Evolutionary conservation across 2,329 filamentous ascomycete genomes (phyloP), one percentile per base, ranked within the genome.

Genomic region (Macrophomina tecta): DNA sequence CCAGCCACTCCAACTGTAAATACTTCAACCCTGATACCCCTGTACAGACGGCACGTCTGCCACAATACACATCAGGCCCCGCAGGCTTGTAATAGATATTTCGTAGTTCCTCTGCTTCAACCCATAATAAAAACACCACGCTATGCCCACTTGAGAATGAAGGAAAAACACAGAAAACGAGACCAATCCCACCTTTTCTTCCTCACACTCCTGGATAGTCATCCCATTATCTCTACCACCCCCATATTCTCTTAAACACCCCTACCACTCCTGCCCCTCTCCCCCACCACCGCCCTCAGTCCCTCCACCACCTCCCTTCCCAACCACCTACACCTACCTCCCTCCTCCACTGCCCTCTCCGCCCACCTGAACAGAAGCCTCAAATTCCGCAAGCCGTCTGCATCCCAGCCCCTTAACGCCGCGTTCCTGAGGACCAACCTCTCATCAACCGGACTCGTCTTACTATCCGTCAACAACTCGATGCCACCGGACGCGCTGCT

Each of bases 401-500:
- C 81, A 56, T 86, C 81, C 68, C 82, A 81, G 65, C 83, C 84
- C 1, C 73, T 71, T 52, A 75, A 73, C 6, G 73, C 78, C 69
- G 76, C 75, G 68, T 70, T 69, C 66, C 75, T 68, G 68, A 97
- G 82, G 67, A 90, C 86, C 32, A 97, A 80, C 46, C 90, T 83
- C 38, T 89, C 87, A 74, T 97, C 94, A 0, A 96, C 87, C 0
- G 86, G 84, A 5, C 87, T 90, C 4, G 82, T 81, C 38, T 83
- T 82, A 8, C 85, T 82, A 71, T 86, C 86, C 7, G 82, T 78
- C 67, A 85, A 82, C 5, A 77, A 77, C 8, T 78, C 80, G 5
- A 82, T 85, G 34, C 64, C 53, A 12, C 81, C 4, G 83, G 77
- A 12, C 81, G 73, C 16, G 71, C 83, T 6, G 78, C 75, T 73